Conservation (phyloP, 192 early-diverging fungal species). For the Phycomyces nitens region DNA sequence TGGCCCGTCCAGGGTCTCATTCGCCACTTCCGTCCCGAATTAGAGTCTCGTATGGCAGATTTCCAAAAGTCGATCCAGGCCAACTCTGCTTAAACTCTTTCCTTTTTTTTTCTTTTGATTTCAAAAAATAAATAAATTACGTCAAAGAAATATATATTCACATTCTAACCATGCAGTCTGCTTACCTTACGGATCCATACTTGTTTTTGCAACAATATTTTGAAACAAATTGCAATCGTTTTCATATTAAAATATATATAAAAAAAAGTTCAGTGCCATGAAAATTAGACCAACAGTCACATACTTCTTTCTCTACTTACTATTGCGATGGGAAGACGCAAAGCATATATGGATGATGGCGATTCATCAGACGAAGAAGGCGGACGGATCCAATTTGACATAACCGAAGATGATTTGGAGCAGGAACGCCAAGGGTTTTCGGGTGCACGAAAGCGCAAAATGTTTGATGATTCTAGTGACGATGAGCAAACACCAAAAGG, state of each 20-base stretch:
- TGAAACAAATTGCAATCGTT: too few relatives aligned
- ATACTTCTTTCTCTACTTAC: neutral
- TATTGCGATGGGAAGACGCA: constrained; percentile 28
- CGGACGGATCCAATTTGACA: constrained; percentile 30
- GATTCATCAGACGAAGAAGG: constrained; percentile 36
- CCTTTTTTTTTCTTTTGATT: too few relatives aligned
- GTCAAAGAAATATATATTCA: too few relatives aligned
- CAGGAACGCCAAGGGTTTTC: constrained; percentile 53
- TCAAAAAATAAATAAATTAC: too few relatives aligned
- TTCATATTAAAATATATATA: too few relatives aligned
- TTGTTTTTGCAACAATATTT: too few relatives aligned
- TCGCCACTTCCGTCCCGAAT: constrained; percentile 86
- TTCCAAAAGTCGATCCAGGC: constrained; percentile 34
- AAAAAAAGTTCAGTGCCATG: too few relatives aligned
- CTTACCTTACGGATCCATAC: too few relatives aligned
- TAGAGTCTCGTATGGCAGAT: constrained; percentile 61
- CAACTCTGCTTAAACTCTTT: neutral
- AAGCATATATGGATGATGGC: constrained; percentile 32
- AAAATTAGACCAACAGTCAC: neutral
- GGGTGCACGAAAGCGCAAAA: constrained; percentile 32
- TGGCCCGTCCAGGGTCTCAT: constrained; percentile 91
- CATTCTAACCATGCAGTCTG: too few relatives aligned
- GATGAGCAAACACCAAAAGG: constrained; percentile 35
- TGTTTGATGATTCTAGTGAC: constrained; percentile 42
- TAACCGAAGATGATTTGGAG: constrained; percentile 48